Percentiles rank a stretch among this genome's conserved stretches.
Evolutionary conservation across 768 basidiomycete species (phyloP).

Genomic region (Rhodotorula graminis): DNA sequence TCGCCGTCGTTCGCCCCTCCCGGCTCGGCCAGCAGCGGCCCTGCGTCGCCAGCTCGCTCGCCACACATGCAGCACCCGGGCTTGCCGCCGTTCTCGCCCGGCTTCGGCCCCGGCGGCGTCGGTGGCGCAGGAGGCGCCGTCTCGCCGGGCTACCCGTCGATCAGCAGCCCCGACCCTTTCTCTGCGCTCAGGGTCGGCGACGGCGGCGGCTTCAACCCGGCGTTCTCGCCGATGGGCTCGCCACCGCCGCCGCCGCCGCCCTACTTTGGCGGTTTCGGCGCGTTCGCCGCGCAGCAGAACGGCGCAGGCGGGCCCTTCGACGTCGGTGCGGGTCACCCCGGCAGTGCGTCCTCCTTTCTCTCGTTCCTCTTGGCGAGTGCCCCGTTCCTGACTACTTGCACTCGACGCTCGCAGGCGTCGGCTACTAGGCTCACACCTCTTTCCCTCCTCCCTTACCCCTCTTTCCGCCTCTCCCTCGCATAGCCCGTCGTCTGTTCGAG

Average conservation of each 20-base stretch:
- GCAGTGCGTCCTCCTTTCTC: background rate
- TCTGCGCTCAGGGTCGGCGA: conserved; percentile 4
- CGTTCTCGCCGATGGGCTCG: conserved; percentile 12
- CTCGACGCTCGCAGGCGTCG: no score
- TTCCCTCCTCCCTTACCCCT: no score
- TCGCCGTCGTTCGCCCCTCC: background rate
- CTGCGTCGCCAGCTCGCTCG: background rate
- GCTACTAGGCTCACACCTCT: background rate
- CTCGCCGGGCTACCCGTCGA: background rate
- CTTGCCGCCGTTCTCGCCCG: conserved; percentile 14
- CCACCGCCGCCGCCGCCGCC: conserved; percentile 13
- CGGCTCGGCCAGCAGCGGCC: background rate
- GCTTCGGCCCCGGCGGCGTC: no score
- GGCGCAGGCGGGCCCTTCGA: background rate
- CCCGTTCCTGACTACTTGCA: background rate
- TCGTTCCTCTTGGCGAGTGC: background rate
- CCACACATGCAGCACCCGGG: conserved; percentile 14
- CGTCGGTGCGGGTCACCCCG: background rate
- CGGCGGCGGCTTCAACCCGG: conserved; percentile 22
- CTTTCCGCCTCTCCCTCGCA: no score
- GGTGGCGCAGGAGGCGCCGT: no score
- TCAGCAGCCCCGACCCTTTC: conserved; percentile 20
- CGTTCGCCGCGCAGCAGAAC: conserved; percentile 1
- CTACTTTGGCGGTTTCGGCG: background rate
- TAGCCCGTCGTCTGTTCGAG: no score